Evolutionary conservation across 345 rosid species (phyloP).

Genomic region (Cardamine chenopodiifolia): DNA sequence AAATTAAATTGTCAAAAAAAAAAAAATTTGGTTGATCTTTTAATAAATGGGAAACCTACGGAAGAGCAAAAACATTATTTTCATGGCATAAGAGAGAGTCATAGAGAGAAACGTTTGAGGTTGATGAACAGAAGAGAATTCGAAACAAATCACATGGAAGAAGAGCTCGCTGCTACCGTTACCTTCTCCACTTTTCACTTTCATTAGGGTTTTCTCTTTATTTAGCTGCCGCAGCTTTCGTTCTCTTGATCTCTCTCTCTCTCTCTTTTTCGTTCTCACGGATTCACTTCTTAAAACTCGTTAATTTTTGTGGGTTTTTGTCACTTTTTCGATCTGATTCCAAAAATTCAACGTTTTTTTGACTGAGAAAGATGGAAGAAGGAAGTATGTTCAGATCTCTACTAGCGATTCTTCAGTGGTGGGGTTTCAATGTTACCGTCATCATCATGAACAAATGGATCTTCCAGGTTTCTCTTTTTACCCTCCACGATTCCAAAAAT

Average conservation of each 20-base stretch:
- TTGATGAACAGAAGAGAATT: conserved; percentile 32
- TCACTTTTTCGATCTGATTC: conserved; percentile 23
- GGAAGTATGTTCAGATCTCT: conserved; percentile 84
- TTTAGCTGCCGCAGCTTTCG: conserved; percentile 34
- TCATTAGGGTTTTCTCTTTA: conserved; percentile 38
- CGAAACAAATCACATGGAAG: conserved; percentile 52
- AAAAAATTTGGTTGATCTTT: too few relatives aligned
- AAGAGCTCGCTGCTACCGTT: conserved; percentile 53
- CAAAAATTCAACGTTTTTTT: too few relatives aligned
- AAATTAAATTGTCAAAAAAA: conserved; percentile 6
- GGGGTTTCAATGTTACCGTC: conserved; percentile 93
- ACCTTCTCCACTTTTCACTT: conserved; percentile 41
- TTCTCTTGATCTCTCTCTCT: too few relatives aligned
- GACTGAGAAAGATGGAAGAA: conserved; percentile 66
- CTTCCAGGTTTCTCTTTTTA: conserved; percentile 77
- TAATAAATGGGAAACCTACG: conserved; percentile 21
- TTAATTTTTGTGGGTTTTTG: conserved; percentile 38
- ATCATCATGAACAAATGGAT: conserved; percentile 99
- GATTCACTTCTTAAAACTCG: conserved; percentile 27
- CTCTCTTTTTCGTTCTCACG: conserved; percentile 22
- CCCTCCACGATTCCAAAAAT: neutral
- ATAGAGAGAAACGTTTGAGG: conserved; percentile 48
- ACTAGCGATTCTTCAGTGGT: conserved; percentile 93
- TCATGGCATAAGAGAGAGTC: conserved; percentile 30
- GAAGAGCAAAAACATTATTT: conserved; percentile 17